These are phyloP conservation scores for Aspergillus oerlinghausenensis DNA, from an alignment of 2,329 filamentous ascomycete species.

Conservation along the genomic window DNA sequence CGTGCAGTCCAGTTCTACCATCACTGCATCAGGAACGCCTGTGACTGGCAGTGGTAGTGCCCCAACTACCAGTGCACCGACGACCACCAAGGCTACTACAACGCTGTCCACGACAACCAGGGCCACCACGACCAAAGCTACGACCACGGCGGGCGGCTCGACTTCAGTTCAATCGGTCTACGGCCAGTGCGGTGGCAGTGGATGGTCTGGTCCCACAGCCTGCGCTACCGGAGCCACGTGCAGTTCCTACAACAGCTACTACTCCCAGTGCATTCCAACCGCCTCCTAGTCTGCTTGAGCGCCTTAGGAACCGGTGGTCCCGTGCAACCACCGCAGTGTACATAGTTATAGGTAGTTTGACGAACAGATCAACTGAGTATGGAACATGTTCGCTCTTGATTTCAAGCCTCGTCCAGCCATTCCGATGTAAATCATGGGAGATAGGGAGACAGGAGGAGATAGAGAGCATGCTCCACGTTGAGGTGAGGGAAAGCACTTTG, in stretches of 20 bases:
- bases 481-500: no score
- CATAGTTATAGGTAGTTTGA: no score
- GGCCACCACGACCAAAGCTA: not conserved
- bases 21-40: slow-evolving; percentile 7
- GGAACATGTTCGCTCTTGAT: no score
- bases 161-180: not conserved
- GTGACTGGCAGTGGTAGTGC: not conserved
- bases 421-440: no score
- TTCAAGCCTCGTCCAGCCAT: no score
- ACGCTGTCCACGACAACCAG: not conserved
- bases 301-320: no score
- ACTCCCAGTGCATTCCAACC: not conserved
- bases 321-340: no score
- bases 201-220: not conserved
- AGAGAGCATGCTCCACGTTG: no score
- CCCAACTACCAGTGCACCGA: not conserved
- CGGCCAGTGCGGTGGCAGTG: slow-evolving; percentile 1
- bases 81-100: not conserved
- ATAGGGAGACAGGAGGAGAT: no score
- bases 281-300: not conserved
- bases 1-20: slow-evolving; percentile 12
- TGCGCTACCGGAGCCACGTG: not conserved
- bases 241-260: not conserved
- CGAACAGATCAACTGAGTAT: no score
- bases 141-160: not conserved